Conservation (phyloP, 2,329 filamentous ascomycete species). For the Sporothrix luriei region DNA sequence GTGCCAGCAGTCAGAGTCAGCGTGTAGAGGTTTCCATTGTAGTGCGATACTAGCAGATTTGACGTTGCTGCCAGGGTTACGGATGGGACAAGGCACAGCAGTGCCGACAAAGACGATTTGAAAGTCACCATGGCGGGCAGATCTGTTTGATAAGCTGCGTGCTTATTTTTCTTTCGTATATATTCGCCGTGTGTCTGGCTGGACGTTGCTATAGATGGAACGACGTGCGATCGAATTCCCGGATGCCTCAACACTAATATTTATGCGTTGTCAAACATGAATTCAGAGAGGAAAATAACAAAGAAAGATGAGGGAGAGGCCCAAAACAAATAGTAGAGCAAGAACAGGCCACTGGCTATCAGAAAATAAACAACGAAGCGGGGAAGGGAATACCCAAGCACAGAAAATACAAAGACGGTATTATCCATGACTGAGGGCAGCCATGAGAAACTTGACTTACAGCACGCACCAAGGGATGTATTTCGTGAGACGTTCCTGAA, state of each 20-base stretch:
- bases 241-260: not conserved
- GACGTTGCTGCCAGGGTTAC: constrained; percentile 29
- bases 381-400: not conserved
- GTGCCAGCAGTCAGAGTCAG: constrained; percentile 40
- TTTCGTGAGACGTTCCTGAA: not conserved
- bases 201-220: not conserved
- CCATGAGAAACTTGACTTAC: not conserved
- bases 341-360: not conserved
- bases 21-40: constrained; percentile 47
- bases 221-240: not conserved
- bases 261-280: constrained; percentile 8
- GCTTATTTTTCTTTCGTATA: not conserved
- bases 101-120: constrained; percentile 32
- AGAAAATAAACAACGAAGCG: not conserved
- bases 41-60: constrained; percentile 47
- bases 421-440: not conserved
- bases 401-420: not conserved
- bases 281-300: not conserved
- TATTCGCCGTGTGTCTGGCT: not conserved
- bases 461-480: constrained; percentile 9
- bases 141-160: not conserved
- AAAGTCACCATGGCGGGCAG: constrained; percentile 32
- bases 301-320: not conserved
- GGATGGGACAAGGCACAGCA: constrained; percentile 32
- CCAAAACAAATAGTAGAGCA: constrained; percentile 12